Evolutionary conservation across 2,329 filamentous ascomycete species (phyloP), one percentile per base, ranked within the genome.

Genomic region (Claviceps cyperi): DNA sequence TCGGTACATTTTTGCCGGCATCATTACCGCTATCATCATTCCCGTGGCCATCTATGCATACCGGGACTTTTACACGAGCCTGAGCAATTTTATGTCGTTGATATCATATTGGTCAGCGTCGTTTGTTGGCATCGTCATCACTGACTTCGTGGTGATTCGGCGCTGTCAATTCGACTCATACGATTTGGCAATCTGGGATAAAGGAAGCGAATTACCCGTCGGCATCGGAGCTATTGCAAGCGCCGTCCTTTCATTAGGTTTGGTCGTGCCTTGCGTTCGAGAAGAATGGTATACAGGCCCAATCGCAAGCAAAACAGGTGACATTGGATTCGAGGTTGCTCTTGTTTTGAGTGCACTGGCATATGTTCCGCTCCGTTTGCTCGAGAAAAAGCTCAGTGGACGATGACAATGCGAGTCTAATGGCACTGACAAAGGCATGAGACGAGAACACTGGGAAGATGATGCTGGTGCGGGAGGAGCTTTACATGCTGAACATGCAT

Each of bases 291-390:
- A 73, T 58, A 74, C 70, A 8, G 79, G 79, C 0, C 78, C 78
- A 0, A 75, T 83, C 55, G 79, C 78, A 0, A 63, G 70, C 61
- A 72, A 57, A 37, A 80, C 78, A 11, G 80, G 80, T 0, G 80
- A 84, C 54, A 76, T 84, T 59, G 81, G 80, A 0, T 82, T 84
- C 51, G 80, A 84, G 66, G 64, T 80, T 60, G 79, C 79, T 0
- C 75, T 83, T 57, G 69, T 70, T 28, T 59, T 77, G 50, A 74
- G 72, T 13, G 69, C 62, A 1, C 11, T 76, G 35, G 60, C 68
- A 24, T 78, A 76, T 50, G 47, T 74, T 1, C 72, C 73, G 3
- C 59, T 77, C 13, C 64, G 74, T 6, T 69, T 64, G 57, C 47
- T 69, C 0, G 75, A 77, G 62, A 70, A 65, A 53, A 64, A 62